These are phyloP conservation scores for Globisporangium rhizosaccharum DNA, from an alignment of 352 stramenopile genomes.

Conservation along the genomic window DNA sequence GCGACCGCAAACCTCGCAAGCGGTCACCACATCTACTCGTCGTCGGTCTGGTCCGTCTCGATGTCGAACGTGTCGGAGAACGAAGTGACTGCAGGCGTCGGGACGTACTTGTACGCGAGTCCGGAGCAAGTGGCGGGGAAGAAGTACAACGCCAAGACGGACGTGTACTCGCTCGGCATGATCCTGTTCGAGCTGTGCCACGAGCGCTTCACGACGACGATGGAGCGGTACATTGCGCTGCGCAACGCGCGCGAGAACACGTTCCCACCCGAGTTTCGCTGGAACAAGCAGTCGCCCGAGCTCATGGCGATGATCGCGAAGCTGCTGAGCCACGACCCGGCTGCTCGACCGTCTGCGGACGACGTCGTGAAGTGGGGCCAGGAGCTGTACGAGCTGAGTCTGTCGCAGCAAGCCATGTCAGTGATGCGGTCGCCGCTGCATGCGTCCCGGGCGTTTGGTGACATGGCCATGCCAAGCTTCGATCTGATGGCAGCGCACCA, in stretches of 20 bases:
- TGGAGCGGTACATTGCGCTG: constrained; percentile 86
- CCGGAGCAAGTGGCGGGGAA: constrained; percentile 87
- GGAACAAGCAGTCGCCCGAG: constrained; percentile 50
- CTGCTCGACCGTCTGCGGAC: constrained; percentile 42
- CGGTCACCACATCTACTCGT: constrained; percentile 27
- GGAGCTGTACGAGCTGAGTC: constrained; percentile 59
- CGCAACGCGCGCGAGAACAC: constrained; percentile 67
- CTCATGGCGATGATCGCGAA: constrained; percentile 64
- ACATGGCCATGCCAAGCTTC: constrained; percentile 17
- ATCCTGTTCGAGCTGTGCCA: constrained; percentile 90
- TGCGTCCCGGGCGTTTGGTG: constrained; percentile 12
- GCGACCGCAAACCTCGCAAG: constrained; percentile 8
- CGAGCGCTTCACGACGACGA: constrained; percentile 83
- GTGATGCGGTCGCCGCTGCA: constrained; percentile 44
- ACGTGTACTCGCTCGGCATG: constrained; percentile 90
- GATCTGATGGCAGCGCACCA: constrained; percentile 14
- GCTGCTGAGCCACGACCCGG: constrained; percentile 51
- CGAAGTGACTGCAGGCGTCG: constrained; percentile 85
- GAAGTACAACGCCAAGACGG: constrained; percentile 90
- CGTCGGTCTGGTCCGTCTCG: constrained; percentile 52
- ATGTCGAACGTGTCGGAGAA: constrained; percentile 66
- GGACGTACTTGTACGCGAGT: constrained; percentile 88
- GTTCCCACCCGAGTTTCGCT: constrained; percentile 48
- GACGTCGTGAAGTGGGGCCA: constrained; percentile 80
- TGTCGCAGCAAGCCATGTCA: constrained; percentile 50